Evolutionary conservation across 331 rosid genomes (phyloP), one percentile per base, ranked within the genome.

Genomic region (Dryas integrifolia): DNA sequence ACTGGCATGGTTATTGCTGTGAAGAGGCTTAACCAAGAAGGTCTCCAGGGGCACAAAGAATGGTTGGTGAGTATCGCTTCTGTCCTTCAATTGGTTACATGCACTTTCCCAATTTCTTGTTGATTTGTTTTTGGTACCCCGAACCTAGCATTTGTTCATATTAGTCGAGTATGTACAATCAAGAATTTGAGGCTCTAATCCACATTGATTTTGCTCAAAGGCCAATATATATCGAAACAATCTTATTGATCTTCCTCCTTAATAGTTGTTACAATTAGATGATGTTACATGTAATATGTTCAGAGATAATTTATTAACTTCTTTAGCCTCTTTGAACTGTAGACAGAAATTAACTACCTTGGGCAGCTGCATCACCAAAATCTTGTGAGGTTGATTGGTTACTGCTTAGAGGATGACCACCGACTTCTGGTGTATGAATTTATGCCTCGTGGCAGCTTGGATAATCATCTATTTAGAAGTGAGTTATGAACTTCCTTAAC

Each of bases 341-440:
- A 95, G 98, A 79, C 99, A 44, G 99, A 95, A 80, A 95, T 95
- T 62, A 90, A 92, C 76, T 95, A 83, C 72, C 89, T 95, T 82
- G 99, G 99, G 62, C 98, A 87, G 85, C 91, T 95, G 74, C 86
- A 79, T 50, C 98, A 95, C 77, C 93, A 91, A 60, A 92, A 95
- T 82, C 99, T 95, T 60, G 99, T 95, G 81, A 90, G 76, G 83
- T 74, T 95, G 82, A 63, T 92, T 9, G 99, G 98, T 55, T 92
- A 89, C 84, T 95, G 99, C 89, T 81, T 92, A 67, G 99, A 95
- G 84, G 97, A 95, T 76, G 98, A 95, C 14, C 99, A 95, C 0
- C 83, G 98, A 41, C 92, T 95, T 77, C 80, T 95, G 74, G 97
- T 90, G 18, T 95, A 95, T 38, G 99, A 95, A 73, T 95, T 87